Base-by-base conservation (phyloP, 2,329 filamentous ascomycete genomes). In the Ploettnerulaceae sp. region DNA sequence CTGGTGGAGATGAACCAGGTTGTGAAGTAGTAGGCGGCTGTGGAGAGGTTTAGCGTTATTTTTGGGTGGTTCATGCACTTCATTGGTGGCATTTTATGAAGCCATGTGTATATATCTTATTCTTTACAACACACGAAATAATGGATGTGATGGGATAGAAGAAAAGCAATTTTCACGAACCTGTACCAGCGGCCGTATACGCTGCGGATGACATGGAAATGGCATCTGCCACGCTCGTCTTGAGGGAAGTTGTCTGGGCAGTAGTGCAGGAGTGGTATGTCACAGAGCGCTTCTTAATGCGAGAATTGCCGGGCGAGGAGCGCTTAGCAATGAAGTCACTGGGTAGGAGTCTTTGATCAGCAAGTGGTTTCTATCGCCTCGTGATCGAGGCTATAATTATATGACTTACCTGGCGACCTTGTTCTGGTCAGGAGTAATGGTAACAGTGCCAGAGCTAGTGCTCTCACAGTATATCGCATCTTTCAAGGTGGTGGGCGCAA, bases 1-100 rank as follows among this genome's bases (percentile, higher is more conserved):
- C 53, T 40, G 11, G 54, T 57, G 2, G 53, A 53, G 17, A 43
- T 57, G 54, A 58, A 58, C 56, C 56, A 58, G 32, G 48, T 49
- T 14, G 54, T 57, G 49, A 54, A 58, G 20, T 51, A 47, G 35
- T 56, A 25, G 2, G 53, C 53, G 3, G n/a, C n/a, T n/a, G n/a
- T n/a, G n/a, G n/a, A n/a, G n/a, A n/a, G n/a, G n/a, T n/a, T n/a
- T n/a, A n/a, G n/a, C n/a, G n/a, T n/a, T n/a, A n/a, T n/a, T n/a
- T n/a, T n/a, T n/a, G n/a, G n/a, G n/a, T n/a, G n/a, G n/a, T n/a
- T n/a, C n/a, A n/a, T n/a, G n/a, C n/a, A n/a, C n/a, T n/a, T n/a
- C n/a, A n/a, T n/a, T n/a, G n/a, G n/a, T n/a, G n/a, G n/a, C n/a
- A n/a, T n/a, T n/a, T n/a, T n/a, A n/a, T n/a, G n/a, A n/a, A n/a